Conservation (phyloP, 805 yeast genomes). For the Saccharomycopsis sp. region DNA sequence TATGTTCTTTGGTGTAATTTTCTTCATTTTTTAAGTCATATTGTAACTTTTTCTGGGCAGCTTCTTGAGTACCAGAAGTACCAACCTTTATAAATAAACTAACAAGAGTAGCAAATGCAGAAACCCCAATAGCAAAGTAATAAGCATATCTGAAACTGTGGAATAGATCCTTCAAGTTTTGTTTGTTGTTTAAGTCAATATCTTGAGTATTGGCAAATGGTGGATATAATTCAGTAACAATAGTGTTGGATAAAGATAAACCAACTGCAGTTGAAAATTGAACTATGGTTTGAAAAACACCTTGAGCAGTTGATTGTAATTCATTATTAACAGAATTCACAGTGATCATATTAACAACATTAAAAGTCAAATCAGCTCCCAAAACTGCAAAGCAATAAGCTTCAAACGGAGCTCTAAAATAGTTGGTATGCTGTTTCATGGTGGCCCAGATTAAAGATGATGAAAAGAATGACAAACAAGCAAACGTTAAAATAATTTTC, state of each 20-base stretch:
- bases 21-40: slow-evolving; percentile 9
- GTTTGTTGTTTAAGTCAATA: slow-evolving; percentile 16
- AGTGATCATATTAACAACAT: slow-evolving; percentile 34
- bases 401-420: slow-evolving; percentile 38
- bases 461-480: slow-evolving; percentile 27
- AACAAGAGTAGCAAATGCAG: slow-evolving; percentile 24
- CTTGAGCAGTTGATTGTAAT: slow-evolving; percentile 37
- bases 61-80: slow-evolving; percentile 22
- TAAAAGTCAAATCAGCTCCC: slow-evolving; percentile 39
- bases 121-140: slow-evolving; percentile 30
- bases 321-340: slow-evolving; percentile 30
- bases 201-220: slow-evolving; percentile 25
- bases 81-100: slow-evolving; percentile 29
- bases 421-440: slow-evolving; percentile 25
- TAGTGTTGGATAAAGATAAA: slow-evolving; percentile 31
- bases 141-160: slow-evolving; percentile 28
- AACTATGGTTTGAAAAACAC: slow-evolving; percentile 35
- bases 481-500: slow-evolving; percentile 26
- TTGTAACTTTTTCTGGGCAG: slow-evolving; percentile 5
- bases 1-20: slow-evolving; percentile 5
- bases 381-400: slow-evolving; percentile 30
- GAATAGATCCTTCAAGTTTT: slow-evolving; percentile 20
- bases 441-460: slow-evolving; percentile 35
- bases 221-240: slow-evolving; percentile 26
- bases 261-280: slow-evolving; percentile 34